Percentiles rank a stretch among this genome's conserved stretches.
These are phyloP conservation scores for Bipolaris sorokiniana DNA, from an alignment of 2,329 filamentous ascomycete species.

Conservation along the genomic window DNA sequence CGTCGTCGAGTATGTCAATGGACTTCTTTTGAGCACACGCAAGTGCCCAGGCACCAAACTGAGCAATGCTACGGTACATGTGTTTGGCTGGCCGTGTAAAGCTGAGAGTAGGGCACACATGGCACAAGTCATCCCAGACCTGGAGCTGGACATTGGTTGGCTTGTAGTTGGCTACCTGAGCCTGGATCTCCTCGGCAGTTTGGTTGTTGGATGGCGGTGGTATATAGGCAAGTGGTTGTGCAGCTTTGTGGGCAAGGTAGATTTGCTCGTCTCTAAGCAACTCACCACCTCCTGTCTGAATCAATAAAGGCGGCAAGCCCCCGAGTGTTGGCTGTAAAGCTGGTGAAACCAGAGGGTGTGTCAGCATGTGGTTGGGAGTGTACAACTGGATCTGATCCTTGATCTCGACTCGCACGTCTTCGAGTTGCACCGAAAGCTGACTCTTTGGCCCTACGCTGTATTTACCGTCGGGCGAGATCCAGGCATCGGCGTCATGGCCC, in stretches of 20 bases:
- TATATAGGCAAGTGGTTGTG: slow-evolving; percentile 78
- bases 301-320: slow-evolving; percentile 83
- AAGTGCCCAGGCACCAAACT: slow-evolving; percentile 91
- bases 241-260: slow-evolving; percentile 92
- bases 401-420: slow-evolving; percentile 68
- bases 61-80: slow-evolving; percentile 91
- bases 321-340: slow-evolving; percentile 86
- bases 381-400: slow-evolving; percentile 93
- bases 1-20: slow-evolving; percentile 83
- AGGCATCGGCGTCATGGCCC: slow-evolving; percentile 19
- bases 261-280: slow-evolving; percentile 92
- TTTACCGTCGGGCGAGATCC: slow-evolving; percentile 44
- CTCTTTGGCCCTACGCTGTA: slow-evolving; percentile 44
- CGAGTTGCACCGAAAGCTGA: slow-evolving; percentile 70
- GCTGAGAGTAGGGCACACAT: slow-evolving; percentile 89
- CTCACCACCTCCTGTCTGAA: slow-evolving; percentile 88
- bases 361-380: slow-evolving; percentile 81
- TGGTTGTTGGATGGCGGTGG: slow-evolving; percentile 55
- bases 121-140: slow-evolving; percentile 94
- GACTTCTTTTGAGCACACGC: slow-evolving; percentile 78
- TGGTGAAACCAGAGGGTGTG: slow-evolving; percentile 89
- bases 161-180: slow-evolving; percentile 71
- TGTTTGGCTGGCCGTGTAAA: slow-evolving; percentile 95
- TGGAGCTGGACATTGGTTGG: slow-evolving; percentile 93
- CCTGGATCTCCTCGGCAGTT: slow-evolving; percentile 64